Conservation (phyloP, 2,329 filamentous ascomycete species). For the Stagonosporopsis tanaceti region DNA sequence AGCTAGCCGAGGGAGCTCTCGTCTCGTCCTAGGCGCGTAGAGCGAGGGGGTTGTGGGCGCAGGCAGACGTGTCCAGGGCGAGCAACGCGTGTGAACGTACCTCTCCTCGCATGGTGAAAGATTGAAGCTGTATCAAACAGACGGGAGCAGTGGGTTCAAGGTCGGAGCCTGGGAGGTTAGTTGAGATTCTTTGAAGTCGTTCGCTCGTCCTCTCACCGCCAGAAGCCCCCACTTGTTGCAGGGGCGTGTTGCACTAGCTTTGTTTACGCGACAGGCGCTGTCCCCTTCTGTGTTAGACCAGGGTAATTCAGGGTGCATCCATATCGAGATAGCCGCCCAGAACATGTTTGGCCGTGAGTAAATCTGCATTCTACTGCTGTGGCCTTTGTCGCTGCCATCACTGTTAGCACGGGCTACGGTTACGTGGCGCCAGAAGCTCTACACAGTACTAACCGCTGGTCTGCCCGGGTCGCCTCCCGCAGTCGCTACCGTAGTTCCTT, state of each 20-base stretch:
- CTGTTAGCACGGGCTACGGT: not conserved
- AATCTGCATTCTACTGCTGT: conserved; percentile 2
- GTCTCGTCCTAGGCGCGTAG: conserved; percentile 21
- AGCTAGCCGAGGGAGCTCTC: conserved; percentile 12
- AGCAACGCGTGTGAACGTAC: conserved; percentile 37
- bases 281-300: conserved; percentile 9
- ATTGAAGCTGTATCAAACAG: conserved; percentile 47
- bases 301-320: conserved; percentile 5
- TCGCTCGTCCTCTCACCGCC: conserved; percentile 19
- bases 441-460: not conserved
- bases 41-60: conserved; percentile 7
- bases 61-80: conserved; percentile 36
- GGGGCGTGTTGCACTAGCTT: conserved; percentile 15
- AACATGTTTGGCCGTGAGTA: not conserved
- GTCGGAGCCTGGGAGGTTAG: conserved; percentile 23
- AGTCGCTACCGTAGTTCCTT: conserved; percentile 7
- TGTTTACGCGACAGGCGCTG: conserved; percentile 20
- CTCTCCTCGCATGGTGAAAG: conserved; percentile 52
- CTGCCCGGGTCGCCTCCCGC: conserved; percentile 11
- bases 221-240: conserved; percentile 17
- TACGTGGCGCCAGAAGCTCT: not conserved
- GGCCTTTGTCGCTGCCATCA: not conserved
- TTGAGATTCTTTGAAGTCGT: conserved; percentile 25
- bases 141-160: conserved; percentile 34
- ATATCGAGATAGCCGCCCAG: conserved; percentile 5